These are phyloP conservation scores for Phalaenopsis hybrid DNA, from an alignment of 116 monocot species.

Conservation along the genomic window DNA sequence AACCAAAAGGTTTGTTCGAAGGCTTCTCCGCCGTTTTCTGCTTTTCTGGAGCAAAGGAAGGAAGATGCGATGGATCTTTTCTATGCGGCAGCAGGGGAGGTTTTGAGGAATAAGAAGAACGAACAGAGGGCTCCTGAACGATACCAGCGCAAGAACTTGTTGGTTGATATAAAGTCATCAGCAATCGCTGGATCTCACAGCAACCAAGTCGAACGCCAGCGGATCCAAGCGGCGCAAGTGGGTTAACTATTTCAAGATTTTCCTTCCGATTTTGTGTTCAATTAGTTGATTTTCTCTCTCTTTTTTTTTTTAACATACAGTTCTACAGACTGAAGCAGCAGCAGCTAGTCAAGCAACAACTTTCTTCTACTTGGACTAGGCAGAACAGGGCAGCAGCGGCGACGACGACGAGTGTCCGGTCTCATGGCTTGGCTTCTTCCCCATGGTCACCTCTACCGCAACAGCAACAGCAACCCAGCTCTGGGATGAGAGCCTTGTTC, in stretches of 20 bases:
- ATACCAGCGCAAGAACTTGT: slow-evolving; percentile 7
- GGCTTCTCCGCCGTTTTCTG: slow-evolving; percentile 30
- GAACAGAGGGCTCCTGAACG: slow-evolving; percentile 6
- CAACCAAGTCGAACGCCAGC: slow-evolving; percentile 18
- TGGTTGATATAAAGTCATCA: neutral
- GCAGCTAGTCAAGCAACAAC: slow-evolving; percentile 36
- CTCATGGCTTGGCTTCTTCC: neutral
- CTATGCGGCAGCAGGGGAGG: slow-evolving; percentile 42
- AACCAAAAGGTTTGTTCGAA: slow-evolving; percentile 36
- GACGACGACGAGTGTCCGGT: neutral
- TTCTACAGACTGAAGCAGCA: slow-evolving; percentile 50
- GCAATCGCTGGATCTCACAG: neutral
- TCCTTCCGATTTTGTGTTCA: neutral
- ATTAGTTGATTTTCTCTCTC: neutral
- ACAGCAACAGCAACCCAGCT: neutral
- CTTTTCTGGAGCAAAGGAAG: slow-evolving; percentile 19
- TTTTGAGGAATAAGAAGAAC: slow-evolving; percentile 20
- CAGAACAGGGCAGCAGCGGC: slow-evolving; percentile 5
- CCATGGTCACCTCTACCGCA: neutral
- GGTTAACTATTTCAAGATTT: neutral
- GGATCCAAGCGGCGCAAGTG: slow-evolving; percentile 40
- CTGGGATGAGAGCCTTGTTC: slow-evolving; percentile 4
- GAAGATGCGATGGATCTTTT: slow-evolving; percentile 39
- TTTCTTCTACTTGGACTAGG: slow-evolving; percentile 24
- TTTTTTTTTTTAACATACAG: slow-evolving; percentile 15